Base-by-base conservation (phyloP, 192 early-diverging fungal species). In the Thamnidium elegans region DNA sequence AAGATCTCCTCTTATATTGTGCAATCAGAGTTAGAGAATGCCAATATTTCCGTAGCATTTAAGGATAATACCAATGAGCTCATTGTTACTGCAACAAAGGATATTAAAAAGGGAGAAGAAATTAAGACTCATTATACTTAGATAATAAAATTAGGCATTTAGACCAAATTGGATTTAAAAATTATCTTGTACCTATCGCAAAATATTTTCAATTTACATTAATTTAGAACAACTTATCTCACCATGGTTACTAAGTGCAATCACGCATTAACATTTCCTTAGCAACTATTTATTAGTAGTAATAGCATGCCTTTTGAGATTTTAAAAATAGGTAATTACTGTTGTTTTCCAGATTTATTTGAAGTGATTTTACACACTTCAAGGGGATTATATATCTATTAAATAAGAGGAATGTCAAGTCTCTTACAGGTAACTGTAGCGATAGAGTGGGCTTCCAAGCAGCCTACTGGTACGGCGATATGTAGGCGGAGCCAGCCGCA, bases 181-280 rank as follows among this genome's bases (percentile, higher is more conserved):
- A 13, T 4, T 45, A 0, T 45, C 14, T 45, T 9, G 8, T 45
- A 45, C n/a, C n/a, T n/a, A n/a, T n/a, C n/a, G n/a, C n/a, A n/a
- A n/a, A n/a, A n/a, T n/a, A n/a, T 45, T 4, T 2, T 58, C 55
- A 21, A 20, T 30, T 43, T 58, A 21, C 87, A 6, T 50, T 94
- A 44, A n/a, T n/a, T n/a, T n/a, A n/a, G n/a, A n/a, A n/a, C n/a
- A n/a, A 78, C 85, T 45, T 45, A 15, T 45, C 14, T 45, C 55
- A 42, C 31, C 11, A 7, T 36, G 7, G 34, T 83, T 89, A 34
- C 77, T 75, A n/a, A n/a, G n/a, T n/a, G n/a, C n/a, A n/a, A n/a
- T n/a, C n/a, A n/a, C n/a, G n/a, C n/a, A n/a, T n/a, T n/a, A n/a
- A n/a, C n/a, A n/a, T n/a, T n/a, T n/a, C n/a, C n/a, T n/a, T n/a